These are phyloP conservation scores for Stemphylium vesicarium DNA, from an alignment of 2,329 filamentous ascomycete genomes.

Conservation along the genomic window DNA sequence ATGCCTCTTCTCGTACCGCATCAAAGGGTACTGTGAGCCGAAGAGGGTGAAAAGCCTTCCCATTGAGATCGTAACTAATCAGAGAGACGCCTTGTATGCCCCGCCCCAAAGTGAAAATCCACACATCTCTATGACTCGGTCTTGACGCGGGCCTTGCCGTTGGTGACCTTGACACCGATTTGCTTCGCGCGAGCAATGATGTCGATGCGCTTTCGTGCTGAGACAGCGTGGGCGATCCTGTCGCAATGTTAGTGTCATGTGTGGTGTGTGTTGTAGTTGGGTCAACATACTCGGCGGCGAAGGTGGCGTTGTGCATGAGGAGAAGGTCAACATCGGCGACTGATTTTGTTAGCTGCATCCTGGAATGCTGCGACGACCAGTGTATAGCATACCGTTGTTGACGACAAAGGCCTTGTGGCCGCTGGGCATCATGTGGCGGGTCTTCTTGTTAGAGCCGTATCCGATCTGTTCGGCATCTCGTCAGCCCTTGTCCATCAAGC, in stretches of 20 bases:
- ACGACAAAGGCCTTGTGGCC: constrained; percentile 99
- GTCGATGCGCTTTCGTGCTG: constrained; percentile 97
- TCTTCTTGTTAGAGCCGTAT: constrained; percentile 99
- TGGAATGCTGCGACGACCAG: neutral
- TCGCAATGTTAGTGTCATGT: constrained; percentile 15
- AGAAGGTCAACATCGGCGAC: constrained; percentile 91
- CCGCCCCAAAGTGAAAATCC: constrained; percentile 37
- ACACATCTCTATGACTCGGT: constrained; percentile 72
- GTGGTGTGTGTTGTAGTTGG: neutral
- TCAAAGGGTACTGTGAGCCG: constrained; percentile 29
- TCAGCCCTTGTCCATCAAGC: constrained; percentile 34
- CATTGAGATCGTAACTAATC: constrained; percentile 48
- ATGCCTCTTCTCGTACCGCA: constrained; percentile 32
- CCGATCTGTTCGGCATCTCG: constrained; percentile 73
- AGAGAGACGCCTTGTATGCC: constrained; percentile 49
- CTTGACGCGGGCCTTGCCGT: constrained; percentile 98
- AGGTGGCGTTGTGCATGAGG: constrained; percentile 99
- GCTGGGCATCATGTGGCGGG: constrained; percentile 96
- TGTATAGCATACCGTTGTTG: constrained; percentile 69
- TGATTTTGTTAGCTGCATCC: constrained; percentile 43
- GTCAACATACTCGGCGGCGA: constrained; percentile 87
- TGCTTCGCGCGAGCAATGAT: constrained; percentile 98
- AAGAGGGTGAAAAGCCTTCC: constrained; percentile 42
- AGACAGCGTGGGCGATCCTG: constrained; percentile 98
- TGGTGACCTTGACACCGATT: constrained; percentile 99